These are phyloP conservation scores for Cystobasidium onofrii DNA, from an alignment of 768 basidiomycete species.

Conservation along the genomic window DNA sequence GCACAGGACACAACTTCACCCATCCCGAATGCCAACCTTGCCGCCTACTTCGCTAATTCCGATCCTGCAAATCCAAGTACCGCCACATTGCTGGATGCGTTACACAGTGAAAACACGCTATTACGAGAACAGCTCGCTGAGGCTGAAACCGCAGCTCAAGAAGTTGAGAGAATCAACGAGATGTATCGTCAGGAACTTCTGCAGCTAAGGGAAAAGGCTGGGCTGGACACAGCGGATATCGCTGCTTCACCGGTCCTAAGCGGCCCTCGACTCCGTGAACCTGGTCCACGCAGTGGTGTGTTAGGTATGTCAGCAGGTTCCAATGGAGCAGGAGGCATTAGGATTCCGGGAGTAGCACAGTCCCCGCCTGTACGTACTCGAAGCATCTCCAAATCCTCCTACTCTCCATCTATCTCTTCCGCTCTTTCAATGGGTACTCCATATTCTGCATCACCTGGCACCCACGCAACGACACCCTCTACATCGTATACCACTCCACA, in stretches of 20 bases:
- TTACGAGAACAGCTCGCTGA: constrained; percentile 7
- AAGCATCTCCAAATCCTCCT: constrained; percentile 4
- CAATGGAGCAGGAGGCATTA: background rate
- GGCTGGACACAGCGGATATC: constrained; percentile 1
- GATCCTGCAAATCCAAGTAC: constrained; percentile 16
- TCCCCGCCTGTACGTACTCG: background rate
- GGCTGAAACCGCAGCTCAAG: background rate
- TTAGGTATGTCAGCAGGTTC: background rate
- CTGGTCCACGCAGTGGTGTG: background rate
- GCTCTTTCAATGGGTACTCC: constrained; percentile 3
- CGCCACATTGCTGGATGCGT: constrained; percentile 6
- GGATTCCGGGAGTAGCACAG: constrained; percentile 3
- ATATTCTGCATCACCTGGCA: constrained; percentile 7
- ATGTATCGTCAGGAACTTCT: constrained; percentile 12
- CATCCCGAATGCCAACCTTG: background rate
- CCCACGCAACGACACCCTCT: constrained; percentile 7
- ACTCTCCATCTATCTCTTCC: constrained; percentile 21
- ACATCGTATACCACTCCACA: constrained; percentile 19
- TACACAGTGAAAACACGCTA: background rate
- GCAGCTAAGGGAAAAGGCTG: background rate
- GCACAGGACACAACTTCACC: constrained; percentile 2
- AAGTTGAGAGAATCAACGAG: background rate
- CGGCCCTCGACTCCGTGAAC: background rate
- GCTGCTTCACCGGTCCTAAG: background rate
- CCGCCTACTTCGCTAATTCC: background rate